Base-by-base conservation (phyloP, 306 rosid species). In the Astragalus glycyphyllos region DNA sequence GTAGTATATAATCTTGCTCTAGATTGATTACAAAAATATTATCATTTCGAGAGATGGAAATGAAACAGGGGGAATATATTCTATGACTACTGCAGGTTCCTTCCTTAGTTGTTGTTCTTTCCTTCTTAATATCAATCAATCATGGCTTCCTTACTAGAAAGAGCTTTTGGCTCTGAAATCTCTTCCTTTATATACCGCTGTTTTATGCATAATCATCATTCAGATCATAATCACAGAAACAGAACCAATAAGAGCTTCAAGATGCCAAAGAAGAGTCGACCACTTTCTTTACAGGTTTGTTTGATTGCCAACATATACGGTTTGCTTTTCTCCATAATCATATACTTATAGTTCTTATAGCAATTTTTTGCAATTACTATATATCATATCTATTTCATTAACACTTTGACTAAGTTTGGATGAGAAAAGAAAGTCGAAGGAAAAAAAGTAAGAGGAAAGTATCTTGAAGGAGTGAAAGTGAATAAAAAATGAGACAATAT, bases 221-320 rank as follows among this genome's bases (percentile, higher is more conserved):
- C 55, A 26, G 1, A 59, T 26, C 65, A 49, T 66, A 10, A 49
- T 8, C 11, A 50, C 34, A 57, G 51, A 11, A 68, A 65, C 46
- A 72, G 12, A 77, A 7, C 56, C 79, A 71, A 20, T 69, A 62
- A 73, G 73, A 79, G 80, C 77, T 58, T 69, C 78, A 87, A 80
- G 60, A 92, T 93, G 97, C 83, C 96, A 0, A 88, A 81, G 86
- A 87, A 82, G 88, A 83, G 88, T 78, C 88, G 86, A 38, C 96
- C 96, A 1, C 82, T 90, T 73, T 87, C 98, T 10, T 81, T 93
- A 65, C 92, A 93, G 98, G 98, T 90, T 77, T 45, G 69, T 14
- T 71, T 58, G 3, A n/a, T 9, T 14, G 15, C 8, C n/a, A n/a
- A n/a, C n/a, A n/a, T n/a, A n/a, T n/a, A n/a, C n/a, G n/a, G n/a